These are phyloP conservation scores for Cryptosporidium parvum DNA, from an alignment of 169 alveolate genomes.

Conservation along the genomic window DNA sequence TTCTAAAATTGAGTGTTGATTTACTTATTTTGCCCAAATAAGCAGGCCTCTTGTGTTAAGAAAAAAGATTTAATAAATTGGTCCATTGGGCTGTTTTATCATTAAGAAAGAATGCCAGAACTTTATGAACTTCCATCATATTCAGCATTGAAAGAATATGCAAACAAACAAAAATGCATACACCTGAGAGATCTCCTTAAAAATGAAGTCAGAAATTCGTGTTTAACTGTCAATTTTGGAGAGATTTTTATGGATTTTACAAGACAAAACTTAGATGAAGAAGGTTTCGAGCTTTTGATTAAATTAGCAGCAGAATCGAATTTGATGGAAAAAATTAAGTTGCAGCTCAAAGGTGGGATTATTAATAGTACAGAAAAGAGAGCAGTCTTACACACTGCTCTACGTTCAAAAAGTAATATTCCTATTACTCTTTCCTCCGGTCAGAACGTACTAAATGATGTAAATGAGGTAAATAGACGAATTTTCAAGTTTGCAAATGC, in stretches of 20 bases:
- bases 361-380: constrained; percentile 95
- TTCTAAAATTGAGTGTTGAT: neutral
- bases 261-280: constrained; percentile 83
- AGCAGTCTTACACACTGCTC: constrained; percentile 96
- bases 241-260: constrained; percentile 85
- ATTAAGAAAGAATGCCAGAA: constrained; percentile 19
- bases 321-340: constrained; percentile 78
- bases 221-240: constrained; percentile 76
- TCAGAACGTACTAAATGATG: constrained; percentile 82
- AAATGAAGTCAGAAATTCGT: constrained; percentile 79
- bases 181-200: constrained; percentile 82
- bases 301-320: constrained; percentile 80
- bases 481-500: constrained; percentile 81
- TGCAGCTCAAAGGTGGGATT: constrained; percentile 88
- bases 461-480: constrained; percentile 82
- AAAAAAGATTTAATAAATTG: neutral
- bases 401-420: constrained; percentile 85
- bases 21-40: neutral
- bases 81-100: neutral
- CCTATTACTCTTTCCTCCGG: constrained; percentile 51
- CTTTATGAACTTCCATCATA: constrained; percentile 49
- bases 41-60: neutral
- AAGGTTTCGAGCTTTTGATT: constrained; percentile 77
- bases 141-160: constrained; percentile 23
- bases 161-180: constrained; percentile 42